These are phyloP conservation scores for Candida maesae DNA, from an alignment of 805 yeast species.

Conservation along the genomic window DNA sequence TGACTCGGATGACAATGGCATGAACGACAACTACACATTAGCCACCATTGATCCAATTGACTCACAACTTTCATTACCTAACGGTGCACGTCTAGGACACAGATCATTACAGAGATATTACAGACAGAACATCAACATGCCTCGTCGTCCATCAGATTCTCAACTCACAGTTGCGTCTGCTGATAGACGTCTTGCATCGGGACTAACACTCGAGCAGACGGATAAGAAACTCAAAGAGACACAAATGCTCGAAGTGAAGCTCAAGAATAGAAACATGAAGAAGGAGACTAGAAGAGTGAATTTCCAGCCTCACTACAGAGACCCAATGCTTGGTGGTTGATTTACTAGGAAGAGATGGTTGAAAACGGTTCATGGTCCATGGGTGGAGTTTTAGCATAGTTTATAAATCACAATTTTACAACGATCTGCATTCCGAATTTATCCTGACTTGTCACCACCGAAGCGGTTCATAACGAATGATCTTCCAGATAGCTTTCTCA, in stretches of 20 bases:
- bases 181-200: slow-evolving; percentile 57
- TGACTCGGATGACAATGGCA: slow-evolving; percentile 26
- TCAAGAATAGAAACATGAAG: slow-evolving; percentile 35
- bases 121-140: slow-evolving; percentile 56
- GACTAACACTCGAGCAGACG: slow-evolving; percentile 59
- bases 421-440: neutral
- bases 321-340: slow-evolving; percentile 50
- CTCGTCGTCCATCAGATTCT: slow-evolving; percentile 51
- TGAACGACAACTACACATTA: slow-evolving; percentile 31
- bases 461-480: slow-evolving; percentile 30
- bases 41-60: slow-evolving; percentile 52
- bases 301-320: slow-evolving; percentile 82
- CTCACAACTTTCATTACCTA: slow-evolving; percentile 66
- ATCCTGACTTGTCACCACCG: slow-evolving; percentile 19
- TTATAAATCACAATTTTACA: neutral
- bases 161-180: slow-evolving; percentile 73
- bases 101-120: slow-evolving; percentile 68
- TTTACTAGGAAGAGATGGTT: too few species aligned
- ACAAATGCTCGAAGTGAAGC: slow-evolving; percentile 41
- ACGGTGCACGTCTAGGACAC: slow-evolving; percentile 80
- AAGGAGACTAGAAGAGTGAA: slow-evolving; percentile 69
- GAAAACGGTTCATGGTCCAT: too few species aligned
- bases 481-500: slow-evolving; percentile 29
- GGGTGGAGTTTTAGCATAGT: neutral
- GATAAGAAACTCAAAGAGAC: slow-evolving; percentile 46